phyloP scores from a whole-genome alignment of 768 basidiomycete genomes.

The Obba rivulosa region DNA sequence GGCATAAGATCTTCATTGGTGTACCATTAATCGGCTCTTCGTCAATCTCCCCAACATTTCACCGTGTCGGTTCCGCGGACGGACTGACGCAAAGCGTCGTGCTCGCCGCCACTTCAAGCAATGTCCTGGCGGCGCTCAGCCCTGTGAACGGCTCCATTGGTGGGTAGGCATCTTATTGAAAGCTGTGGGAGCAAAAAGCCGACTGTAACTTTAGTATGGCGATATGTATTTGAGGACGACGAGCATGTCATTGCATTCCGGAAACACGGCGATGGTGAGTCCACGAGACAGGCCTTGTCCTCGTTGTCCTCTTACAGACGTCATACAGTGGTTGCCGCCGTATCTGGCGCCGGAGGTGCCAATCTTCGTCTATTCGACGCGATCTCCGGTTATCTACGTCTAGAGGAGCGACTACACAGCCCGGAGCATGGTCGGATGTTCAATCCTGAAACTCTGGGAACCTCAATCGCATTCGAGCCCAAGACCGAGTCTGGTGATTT shows the following conservation, averaged over 20 bases:
- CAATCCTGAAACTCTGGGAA: slow-evolving; percentile 53
- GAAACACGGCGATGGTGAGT: slow-evolving; percentile 52
- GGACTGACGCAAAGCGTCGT: slow-evolving; percentile 41
- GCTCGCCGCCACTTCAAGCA: slow-evolving; percentile 62
- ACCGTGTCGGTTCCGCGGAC: slow-evolving; percentile 27
- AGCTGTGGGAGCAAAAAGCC: background rate
- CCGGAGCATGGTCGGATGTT: slow-evolving; percentile 37
- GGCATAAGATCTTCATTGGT: slow-evolving; percentile 78
- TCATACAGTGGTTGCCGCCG: slow-evolving; percentile 52
- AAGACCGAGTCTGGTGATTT: slow-evolving; percentile 30
- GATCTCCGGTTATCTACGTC: slow-evolving; percentile 54
- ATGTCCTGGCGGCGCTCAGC: slow-evolving; percentile 73
- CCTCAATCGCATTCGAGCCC: slow-evolving; percentile 41
- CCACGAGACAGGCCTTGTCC: background rate
- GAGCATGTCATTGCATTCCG: slow-evolving; percentile 68
- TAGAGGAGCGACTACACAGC: slow-evolving; percentile 59
- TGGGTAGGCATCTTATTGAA: slow-evolving; percentile 30
- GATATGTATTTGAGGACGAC: slow-evolving; percentile 64
- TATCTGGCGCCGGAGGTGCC: slow-evolving; percentile 73
- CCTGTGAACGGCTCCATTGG: slow-evolving; percentile 66
- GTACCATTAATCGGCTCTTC: slow-evolving; percentile 52
- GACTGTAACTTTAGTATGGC: slow-evolving; percentile 55
- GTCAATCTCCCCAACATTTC: slow-evolving; percentile 57
- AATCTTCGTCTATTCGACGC: slow-evolving; percentile 65
- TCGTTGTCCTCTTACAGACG: background rate